Conservation (phyloP, 495 filamentous ascomycete genomes). For the Xylaria venustula region DNA sequence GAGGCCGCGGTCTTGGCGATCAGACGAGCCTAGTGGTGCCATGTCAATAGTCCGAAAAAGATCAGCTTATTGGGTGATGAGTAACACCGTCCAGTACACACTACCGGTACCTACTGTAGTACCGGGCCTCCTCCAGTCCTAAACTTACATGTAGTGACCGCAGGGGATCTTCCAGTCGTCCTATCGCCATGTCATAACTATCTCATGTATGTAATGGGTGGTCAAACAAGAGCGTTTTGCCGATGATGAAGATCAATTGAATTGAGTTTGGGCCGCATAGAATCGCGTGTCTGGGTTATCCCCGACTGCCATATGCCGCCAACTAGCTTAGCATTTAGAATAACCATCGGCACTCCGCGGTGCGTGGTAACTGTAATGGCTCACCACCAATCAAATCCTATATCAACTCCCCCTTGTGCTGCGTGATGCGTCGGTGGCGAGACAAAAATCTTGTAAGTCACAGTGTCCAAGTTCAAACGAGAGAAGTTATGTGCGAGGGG, state of each 20-base stretch:
- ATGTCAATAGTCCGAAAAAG: neutral
- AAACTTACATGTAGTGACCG: too few species aligned
- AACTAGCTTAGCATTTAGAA: neutral
- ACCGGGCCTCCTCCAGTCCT: too few species aligned
- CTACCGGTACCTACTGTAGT: too few species aligned
- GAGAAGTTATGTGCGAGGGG: conserved; percentile 22
- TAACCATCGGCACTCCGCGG: neutral
- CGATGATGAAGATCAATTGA: neutral
- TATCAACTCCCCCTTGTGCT: neutral
- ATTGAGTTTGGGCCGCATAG: too few species aligned
- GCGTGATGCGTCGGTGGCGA: neutral
- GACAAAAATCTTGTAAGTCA: neutral
- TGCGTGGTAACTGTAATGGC: neutral
- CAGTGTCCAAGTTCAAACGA: conserved; percentile 9
- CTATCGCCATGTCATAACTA: too few species aligned
- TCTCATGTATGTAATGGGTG: too few species aligned
- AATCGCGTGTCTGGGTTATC: conserved; percentile 3
- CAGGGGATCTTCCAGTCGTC: too few species aligned
- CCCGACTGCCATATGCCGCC: conserved; percentile 3
- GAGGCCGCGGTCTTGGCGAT: conserved; percentile 11
- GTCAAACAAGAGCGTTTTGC: neutral
- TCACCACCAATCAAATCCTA: neutral
- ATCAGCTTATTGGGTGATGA: neutral
- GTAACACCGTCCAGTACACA: conserved; percentile 1
- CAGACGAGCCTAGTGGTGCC: conserved; percentile 12